Percentiles rank a stretch among this genome's conserved stretches.
Evolutionary conservation across 768 basidiomycete genomes (phyloP).

Genomic region (Serendipita sp.): DNA sequence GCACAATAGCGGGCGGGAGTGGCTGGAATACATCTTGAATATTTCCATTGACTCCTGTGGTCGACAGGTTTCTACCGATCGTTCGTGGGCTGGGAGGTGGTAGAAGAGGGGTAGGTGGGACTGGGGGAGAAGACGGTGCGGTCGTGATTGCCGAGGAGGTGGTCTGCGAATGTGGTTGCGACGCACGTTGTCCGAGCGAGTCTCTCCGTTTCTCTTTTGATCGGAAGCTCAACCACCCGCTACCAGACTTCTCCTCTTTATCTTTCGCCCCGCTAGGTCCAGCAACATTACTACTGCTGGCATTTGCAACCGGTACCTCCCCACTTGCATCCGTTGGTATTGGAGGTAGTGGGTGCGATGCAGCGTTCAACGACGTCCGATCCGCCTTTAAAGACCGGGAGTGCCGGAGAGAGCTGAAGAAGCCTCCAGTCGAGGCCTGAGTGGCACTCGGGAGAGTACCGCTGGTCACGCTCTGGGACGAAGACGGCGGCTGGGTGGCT

Average conservation of each 20-base stretch:
- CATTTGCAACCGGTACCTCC: too few species aligned
- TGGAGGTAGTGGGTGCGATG: background rate
- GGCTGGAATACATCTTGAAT: too few species aligned
- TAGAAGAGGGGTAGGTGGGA: background rate
- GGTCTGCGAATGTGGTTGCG: background rate
- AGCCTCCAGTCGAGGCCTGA: background rate
- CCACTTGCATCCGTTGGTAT: background rate
- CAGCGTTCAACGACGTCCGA: background rate
- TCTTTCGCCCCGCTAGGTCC: background rate
- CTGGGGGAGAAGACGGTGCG: background rate
- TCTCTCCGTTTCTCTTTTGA: constrained; percentile 5
- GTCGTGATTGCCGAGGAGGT: background rate
- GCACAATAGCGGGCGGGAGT: background rate
- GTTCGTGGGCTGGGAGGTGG: background rate
- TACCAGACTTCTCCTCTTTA: background rate
- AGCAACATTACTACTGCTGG: background rate
- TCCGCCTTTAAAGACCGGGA: background rate
- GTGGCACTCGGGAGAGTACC: background rate
- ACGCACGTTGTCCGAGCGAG: background rate
- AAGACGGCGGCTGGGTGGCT: background rate
- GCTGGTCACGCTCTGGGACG: background rate
- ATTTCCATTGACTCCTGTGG: too few species aligned
- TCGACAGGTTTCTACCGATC: too few species aligned
- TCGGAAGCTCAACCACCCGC: background rate
- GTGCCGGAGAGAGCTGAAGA: background rate